Base-by-base conservation (phyloP, 345 rosid genomes). In the Crucihimalaya himalaica region DNA sequence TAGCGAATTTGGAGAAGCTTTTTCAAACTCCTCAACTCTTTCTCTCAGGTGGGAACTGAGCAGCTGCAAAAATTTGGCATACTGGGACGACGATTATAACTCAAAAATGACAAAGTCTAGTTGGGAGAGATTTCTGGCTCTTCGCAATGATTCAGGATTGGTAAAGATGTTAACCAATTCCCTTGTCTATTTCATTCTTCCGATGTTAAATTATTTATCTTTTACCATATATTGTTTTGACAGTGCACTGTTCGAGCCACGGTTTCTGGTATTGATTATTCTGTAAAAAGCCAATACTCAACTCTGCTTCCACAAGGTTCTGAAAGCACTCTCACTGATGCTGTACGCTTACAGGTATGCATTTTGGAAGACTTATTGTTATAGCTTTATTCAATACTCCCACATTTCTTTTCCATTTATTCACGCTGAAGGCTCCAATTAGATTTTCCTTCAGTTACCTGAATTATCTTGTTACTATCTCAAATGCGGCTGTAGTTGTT, bases 11-110 rank as follows among this genome's bases (percentile, higher is more conserved):
- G 94, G 96, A 62, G 84, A 86, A 79, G 86, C 88, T 82, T 89
- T 89, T 86, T 96, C 97, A 58, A 94, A 94, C 80, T 89, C 96
- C 25, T 94, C 98, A 74, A 88, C 96, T 71, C 89, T 94, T 78
- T 75, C 73, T 63, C 83, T 94, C 77, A 80, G 64, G 77, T 94
- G 98, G 98, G 96, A 91, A 73, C 76, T 94, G 76, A 83, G 73
- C 78, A 72, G 68, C 62, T 94, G 93, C 82, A 86, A 87, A 48
- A 84, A 72, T 64, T 81, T 89, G 73, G 98, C 95, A 54, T 77
- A 79, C 65, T 94, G 96, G 98, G 84, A 79, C 70, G 79, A 85
- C 81, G 79, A 78, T 71, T 80, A 72, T 86, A 85, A 78, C 55
- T 75, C 80, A 18, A 71, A 75, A 82, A 68, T 71, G 70, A 73